Evolutionary conservation across 2,329 filamentous ascomycete genomes (phyloP).

Genomic region (Stenocarpella maydis): DNA sequence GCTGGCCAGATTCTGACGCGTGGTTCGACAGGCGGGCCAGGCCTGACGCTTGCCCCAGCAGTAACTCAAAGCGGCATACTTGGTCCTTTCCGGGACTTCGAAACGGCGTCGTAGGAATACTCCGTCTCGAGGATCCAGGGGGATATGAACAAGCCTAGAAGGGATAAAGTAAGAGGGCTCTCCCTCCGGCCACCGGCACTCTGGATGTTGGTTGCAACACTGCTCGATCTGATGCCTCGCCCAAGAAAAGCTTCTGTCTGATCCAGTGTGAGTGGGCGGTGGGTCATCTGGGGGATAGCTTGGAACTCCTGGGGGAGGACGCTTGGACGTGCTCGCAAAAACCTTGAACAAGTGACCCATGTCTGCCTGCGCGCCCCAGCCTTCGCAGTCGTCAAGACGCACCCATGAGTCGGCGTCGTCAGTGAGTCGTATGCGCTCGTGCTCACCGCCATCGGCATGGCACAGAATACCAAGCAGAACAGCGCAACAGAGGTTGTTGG

Average conservation of each 20-base stretch:
- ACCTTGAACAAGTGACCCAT: background rate
- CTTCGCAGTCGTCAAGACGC: conserved; percentile 11
- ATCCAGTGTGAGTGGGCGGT: background rate
- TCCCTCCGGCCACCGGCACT: background rate
- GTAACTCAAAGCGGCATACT: conserved; percentile 21
- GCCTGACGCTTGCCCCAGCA: conserved; percentile 23
- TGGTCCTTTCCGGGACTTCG: background rate
- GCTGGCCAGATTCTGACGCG: background rate
- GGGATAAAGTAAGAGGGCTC: background rate
- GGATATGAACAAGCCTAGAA: background rate
- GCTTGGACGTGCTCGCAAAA: background rate
- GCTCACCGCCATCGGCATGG: background rate
- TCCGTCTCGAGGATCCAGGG: background rate
- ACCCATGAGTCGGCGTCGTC: conserved; percentile 7
- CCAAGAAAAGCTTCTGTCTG: background rate
- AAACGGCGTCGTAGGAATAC: background rate
- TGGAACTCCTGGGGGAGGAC: background rate
- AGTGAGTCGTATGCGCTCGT: background rate
- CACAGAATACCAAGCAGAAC: background rate
- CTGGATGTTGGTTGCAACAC: background rate
- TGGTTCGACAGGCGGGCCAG: conserved; percentile 9
- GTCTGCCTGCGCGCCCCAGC: background rate
- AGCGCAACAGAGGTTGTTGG: background rate
- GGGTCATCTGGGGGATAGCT: background rate
- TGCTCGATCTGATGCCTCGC: conserved; percentile 13